phyloP scores from a whole-genome alignment of 768 basidiomycete genomes.

The Stropharia rugosoannulata region DNA sequence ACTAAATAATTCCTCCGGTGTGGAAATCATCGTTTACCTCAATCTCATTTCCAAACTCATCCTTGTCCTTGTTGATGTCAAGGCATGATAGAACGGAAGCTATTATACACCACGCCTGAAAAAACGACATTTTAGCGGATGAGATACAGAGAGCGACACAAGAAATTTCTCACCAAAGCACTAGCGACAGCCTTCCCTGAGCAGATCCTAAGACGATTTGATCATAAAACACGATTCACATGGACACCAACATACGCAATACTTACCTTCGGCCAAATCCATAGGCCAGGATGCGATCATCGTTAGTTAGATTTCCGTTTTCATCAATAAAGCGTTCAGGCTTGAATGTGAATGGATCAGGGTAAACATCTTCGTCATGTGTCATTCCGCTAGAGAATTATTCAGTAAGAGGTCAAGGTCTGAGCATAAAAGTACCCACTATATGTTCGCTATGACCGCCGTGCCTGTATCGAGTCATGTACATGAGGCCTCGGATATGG shows the following conservation, averaged over 20 bases:
- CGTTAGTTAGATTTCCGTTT: conserved; percentile 14
- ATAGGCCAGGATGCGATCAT: conserved; percentile 14
- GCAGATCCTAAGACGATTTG: background rate
- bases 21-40: background rate
- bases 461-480: background rate
- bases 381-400: conserved; percentile 10
- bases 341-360: conserved; percentile 31
- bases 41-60: background rate
- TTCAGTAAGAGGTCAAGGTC: background rate
- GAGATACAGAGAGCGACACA: background rate
- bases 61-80: background rate
- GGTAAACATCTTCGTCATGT: conserved; percentile 32
- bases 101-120: background rate
- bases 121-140: background rate
- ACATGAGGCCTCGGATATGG: background rate
- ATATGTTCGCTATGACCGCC: background rate
- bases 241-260: background rate
- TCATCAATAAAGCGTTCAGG: conserved; percentile 26
- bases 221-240: background rate
- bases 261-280: conserved; percentile 8
- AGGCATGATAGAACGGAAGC: background rate
- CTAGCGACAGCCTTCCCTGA: background rate
- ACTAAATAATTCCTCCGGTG: too few species aligned
- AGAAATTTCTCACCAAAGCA: background rate
- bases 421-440: background rate